phyloP scores from a whole-genome alignment of 2,329 filamentous ascomycete genomes.

The Cladosporium colombiae region DNA sequence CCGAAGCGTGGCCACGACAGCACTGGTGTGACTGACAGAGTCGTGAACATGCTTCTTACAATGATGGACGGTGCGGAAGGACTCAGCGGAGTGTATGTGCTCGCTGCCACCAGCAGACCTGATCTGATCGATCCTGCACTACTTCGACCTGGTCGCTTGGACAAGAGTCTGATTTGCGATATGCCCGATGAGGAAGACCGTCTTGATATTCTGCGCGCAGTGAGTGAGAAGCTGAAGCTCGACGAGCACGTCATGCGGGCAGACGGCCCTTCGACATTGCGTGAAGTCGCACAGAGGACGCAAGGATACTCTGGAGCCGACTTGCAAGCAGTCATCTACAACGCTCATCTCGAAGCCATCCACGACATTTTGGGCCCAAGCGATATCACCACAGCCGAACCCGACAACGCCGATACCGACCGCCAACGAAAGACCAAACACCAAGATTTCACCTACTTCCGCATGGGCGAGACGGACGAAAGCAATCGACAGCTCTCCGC shows the following conservation, averaged over 20 bases:
- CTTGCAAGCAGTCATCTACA: slow-evolving; percentile 91
- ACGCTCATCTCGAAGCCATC: slow-evolving; percentile 94
- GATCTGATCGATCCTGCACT: slow-evolving; percentile 95
- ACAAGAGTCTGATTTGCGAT: slow-evolving; percentile 90
- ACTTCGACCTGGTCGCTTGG: slow-evolving; percentile 84
- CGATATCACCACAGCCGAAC: slow-evolving; percentile 35
- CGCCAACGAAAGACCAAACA: slow-evolving; percentile 22
- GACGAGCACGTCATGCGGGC: slow-evolving; percentile 61
- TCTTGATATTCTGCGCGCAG: slow-evolving; percentile 80
- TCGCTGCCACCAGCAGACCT: slow-evolving; percentile 89
- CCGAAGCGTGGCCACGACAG: slow-evolving; percentile 96
- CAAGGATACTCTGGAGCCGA: slow-evolving; percentile 94
- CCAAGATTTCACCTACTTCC: slow-evolving; percentile 76
- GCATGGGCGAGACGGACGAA: slow-evolving; percentile 64
- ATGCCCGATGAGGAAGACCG: slow-evolving; percentile 80
- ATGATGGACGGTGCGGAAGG: slow-evolving; percentile 99
- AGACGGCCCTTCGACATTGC: slow-evolving; percentile 20
- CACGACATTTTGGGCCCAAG: slow-evolving; percentile 75
- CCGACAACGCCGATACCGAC: slow-evolving; percentile 37
- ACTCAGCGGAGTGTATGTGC: slow-evolving; percentile 88
- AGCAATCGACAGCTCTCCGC: slow-evolving; percentile 41
- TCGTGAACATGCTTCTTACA: slow-evolving; percentile 96
- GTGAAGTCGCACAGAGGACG: slow-evolving; percentile 68
- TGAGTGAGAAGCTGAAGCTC: slow-evolving; percentile 79
- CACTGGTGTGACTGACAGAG: slow-evolving; percentile 96